Conservation (phyloP, 169 alveolate species). For the Neospora caninum region DNA sequence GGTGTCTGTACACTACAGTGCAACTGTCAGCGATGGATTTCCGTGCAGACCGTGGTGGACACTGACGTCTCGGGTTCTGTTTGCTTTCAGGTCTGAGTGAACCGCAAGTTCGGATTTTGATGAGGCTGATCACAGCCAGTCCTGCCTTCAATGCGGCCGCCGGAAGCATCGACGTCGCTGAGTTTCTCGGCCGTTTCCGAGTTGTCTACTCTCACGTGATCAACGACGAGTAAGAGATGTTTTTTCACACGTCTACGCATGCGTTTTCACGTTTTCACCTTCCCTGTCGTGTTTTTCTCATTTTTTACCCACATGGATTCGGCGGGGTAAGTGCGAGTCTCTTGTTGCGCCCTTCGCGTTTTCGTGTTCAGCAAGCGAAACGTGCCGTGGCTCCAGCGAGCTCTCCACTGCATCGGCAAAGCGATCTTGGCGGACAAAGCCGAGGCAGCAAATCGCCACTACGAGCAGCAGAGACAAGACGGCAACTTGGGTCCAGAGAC, state of each 20-base stretch:
- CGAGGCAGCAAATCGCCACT: slow-evolving; percentile 85
- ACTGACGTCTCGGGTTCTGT: background rate
- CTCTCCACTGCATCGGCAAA: slow-evolving; percentile 85
- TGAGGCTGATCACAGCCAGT: slow-evolving; percentile 80
- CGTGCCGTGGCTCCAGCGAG: slow-evolving; percentile 81
- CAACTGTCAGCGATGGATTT: too few species aligned
- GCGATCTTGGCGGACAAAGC: slow-evolving; percentile 84
- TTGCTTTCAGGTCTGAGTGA: slow-evolving; percentile 76
- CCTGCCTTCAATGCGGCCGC: slow-evolving; percentile 76
- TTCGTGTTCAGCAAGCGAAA: background rate
- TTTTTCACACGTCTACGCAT: background rate
- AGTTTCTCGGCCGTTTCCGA: slow-evolving; percentile 84
- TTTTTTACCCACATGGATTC: too few species aligned
- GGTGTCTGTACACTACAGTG: too few species aligned
- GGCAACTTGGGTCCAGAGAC: slow-evolving; percentile 49
- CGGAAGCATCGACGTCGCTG: slow-evolving; percentile 82
- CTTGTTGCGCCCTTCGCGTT: too few species aligned
- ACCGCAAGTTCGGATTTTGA: slow-evolving; percentile 85
- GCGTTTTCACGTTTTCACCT: background rate
- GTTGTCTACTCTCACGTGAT: slow-evolving; percentile 81
- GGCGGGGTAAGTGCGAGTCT: too few species aligned
- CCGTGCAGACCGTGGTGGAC: background rate
- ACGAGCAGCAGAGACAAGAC: slow-evolving; percentile 74
- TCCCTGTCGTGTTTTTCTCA: background rate
- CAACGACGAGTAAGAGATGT: slow-evolving; percentile 70